These are phyloP conservation scores for Epithemia pelagica DNA, from an alignment of 108 stramenopile genomes.

Conservation along the genomic window DNA sequence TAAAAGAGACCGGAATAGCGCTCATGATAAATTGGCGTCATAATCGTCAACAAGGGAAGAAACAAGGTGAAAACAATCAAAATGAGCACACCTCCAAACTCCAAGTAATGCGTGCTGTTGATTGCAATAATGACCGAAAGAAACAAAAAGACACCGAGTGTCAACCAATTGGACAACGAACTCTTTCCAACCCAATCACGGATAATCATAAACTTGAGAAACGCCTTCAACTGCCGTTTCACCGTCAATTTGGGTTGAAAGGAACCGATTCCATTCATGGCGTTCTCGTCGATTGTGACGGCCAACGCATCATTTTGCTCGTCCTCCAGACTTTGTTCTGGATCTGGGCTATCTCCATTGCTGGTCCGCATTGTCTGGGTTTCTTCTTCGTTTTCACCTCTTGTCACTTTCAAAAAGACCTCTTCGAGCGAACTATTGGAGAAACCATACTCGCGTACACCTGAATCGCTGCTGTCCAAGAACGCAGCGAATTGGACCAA, in stretches of 20 bases:
- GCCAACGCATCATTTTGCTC: conserved; percentile 1
- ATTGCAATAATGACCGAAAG: neutral
- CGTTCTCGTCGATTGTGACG: neutral
- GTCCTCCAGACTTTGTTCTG: neutral
- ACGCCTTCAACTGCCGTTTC: conserved; percentile 19
- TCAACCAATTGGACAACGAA: conserved; percentile 28
- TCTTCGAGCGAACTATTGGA: conserved; percentile 54
- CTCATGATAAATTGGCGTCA: conserved; percentile 34
- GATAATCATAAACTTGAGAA: conserved; percentile 11
- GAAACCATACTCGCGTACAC: conserved; percentile 40
- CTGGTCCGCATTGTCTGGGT: conserved; percentile 4
- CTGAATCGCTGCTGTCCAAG: conserved; percentile 33
- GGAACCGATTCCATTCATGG: neutral
- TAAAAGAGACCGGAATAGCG: conserved; percentile 31
- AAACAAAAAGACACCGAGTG: conserved; percentile 15
- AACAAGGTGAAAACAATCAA: neutral
- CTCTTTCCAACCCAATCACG: conserved; percentile 25
- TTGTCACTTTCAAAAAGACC: conserved; percentile 50
- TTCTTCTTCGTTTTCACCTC: conserved; percentile 7
- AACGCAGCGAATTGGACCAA: conserved; percentile 33
- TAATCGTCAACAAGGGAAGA: neutral
- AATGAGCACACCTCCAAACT: neutral
- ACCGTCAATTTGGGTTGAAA: conserved; percentile 24
- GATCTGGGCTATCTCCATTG: neutral
- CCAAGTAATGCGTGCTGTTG: neutral